A percentile compares a stretch with the other conserved stretches of the same genome.
These are phyloP conservation scores for Yarrowia sp. DNA, from an alignment of 805 yeast genomes.

Conservation along the genomic window DNA sequence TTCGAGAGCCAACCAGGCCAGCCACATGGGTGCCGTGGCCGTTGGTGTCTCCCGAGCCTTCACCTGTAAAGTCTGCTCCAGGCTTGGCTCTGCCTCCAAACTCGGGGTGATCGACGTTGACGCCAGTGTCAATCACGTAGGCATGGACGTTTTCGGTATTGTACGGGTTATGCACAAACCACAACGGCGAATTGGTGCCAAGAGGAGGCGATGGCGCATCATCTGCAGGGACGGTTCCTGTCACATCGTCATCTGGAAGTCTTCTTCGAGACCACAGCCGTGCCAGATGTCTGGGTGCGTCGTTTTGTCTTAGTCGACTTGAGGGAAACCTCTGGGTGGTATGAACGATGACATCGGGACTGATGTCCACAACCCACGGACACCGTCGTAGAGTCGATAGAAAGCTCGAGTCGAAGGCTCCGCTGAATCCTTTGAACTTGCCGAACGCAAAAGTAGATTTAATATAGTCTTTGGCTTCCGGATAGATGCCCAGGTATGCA, in stretches of 20 bases:
- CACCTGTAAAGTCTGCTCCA: conserved; percentile 57
- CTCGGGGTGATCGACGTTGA: conserved; percentile 54
- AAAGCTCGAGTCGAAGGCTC: conserved; percentile 23
- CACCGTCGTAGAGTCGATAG: conserved; percentile 19
- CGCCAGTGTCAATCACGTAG: conserved; percentile 86
- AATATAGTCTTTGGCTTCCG: conserved; percentile 29
- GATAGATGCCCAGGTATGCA: conserved; percentile 21
- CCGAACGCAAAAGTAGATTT: conserved; percentile 33
- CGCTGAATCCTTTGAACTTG: conserved; percentile 30
- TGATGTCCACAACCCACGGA: conserved; percentile 31
- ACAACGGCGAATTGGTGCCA: conserved; percentile 26
- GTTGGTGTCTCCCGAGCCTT: conserved; percentile 66
- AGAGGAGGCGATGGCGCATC: conserved; percentile 28
- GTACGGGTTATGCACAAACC: conserved; percentile 34
- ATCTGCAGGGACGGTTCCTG: conserved; percentile 22
- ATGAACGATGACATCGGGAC: conserved; percentile 24
- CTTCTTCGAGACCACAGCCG: conserved; percentile 34
- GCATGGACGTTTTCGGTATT: conserved; percentile 57
- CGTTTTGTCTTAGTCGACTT: not conserved
- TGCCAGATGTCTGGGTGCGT: conserved; percentile 34
- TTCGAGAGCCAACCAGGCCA: conserved; percentile 79
- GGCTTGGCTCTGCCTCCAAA: conserved; percentile 54
- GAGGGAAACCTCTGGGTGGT: conserved; percentile 22
- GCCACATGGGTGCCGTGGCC: conserved; percentile 97
- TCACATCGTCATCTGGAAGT: conserved; percentile 14